These are phyloP conservation scores for Leucoagaricus sp. DNA, from an alignment of 1,284 basidiomycete genomes.

Conservation along the genomic window DNA sequence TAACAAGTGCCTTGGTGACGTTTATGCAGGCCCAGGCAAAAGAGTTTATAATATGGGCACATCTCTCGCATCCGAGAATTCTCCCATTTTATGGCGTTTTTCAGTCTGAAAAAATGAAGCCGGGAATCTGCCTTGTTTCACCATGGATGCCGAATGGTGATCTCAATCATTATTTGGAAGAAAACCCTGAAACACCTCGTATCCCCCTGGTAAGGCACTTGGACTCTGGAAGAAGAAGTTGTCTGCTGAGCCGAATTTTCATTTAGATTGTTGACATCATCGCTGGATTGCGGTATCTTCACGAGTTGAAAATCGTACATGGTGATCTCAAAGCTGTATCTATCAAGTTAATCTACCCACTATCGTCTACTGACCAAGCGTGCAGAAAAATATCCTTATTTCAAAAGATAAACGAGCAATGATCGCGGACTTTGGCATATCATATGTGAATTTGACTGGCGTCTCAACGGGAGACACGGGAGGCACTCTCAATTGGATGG, in stretches of 20 bases:
- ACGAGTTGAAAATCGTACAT: background rate
- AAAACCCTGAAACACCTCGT: background rate
- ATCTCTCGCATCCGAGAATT: background rate
- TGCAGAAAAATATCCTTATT: background rate
- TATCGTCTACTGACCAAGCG: background rate
- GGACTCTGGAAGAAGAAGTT: background rate
- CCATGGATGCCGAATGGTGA: background rate
- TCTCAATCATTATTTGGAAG: background rate
- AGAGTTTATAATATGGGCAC: background rate
- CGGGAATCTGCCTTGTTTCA: background rate
- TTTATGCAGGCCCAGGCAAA: slow-evolving; percentile 1
- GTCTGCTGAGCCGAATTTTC: background rate
- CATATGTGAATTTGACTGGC: background rate
- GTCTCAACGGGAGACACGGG: background rate
- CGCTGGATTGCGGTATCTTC: background rate
- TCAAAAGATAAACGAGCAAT: background rate
- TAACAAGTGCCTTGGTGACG: background rate
- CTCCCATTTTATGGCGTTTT: background rate
- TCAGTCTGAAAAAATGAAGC: background rate
- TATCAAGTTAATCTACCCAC: background rate
- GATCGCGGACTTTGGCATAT: background rate
- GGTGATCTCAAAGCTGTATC: background rate
- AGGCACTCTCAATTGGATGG: background rate
- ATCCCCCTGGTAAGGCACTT: background rate
- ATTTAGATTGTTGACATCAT: background rate